Base-by-base conservation (phyloP, 345 rosid species). In the Bruguiera gymnorhiza region DNA sequence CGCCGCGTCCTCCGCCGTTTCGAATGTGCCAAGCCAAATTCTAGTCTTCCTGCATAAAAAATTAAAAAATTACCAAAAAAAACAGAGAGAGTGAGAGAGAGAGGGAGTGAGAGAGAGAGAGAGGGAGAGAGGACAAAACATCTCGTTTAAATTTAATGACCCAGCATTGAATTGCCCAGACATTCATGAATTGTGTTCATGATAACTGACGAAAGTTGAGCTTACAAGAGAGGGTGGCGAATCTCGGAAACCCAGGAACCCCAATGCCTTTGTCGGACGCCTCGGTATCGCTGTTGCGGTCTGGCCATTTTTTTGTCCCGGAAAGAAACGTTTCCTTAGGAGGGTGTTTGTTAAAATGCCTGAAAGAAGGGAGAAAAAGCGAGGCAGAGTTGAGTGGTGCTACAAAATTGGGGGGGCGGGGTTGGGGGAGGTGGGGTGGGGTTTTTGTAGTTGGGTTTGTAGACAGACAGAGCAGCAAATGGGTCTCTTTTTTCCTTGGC, bases 211-310 rank as follows among this genome's bases (percentile, higher is more conserved):
- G 16, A 39, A 20, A 21, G 54, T 60, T n/a, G 23, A 24, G 51
- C 88, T 78, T 83, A 95, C 99, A 95, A 64, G 67, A 95, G 71
- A 60, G 99, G 99, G 60, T 95, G 99, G 29, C 98, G 99, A 71
- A 95, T 95, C 76, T 95, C 99, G 30, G 99, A 95, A 8, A 95
- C 99, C 99, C 99, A 95, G 46, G 99, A 95, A 18, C 99, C 99
- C 99, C 98, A 95, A 73, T 95, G 99, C 81, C 99, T 86, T 50
- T 95, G 99, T 68, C 99, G 84, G 32, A 95, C 99, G 15, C 99
- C 99, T 23, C 98, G 86, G 66, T 88, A 95, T 24, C 99, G 84
- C 74, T 95, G 99, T 70, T 95, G 99, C 4, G 92, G 99, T 67
- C 99, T 82, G 63, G 97, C 98, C 99, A 95, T 84, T 69, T 84